A percentile compares a stretch with the other conserved stretches of the same genome.
These are phyloP conservation scores for Colletotrichum cereale DNA, from an alignment of 2,329 filamentous ascomycete genomes.

Conservation along the genomic window DNA sequence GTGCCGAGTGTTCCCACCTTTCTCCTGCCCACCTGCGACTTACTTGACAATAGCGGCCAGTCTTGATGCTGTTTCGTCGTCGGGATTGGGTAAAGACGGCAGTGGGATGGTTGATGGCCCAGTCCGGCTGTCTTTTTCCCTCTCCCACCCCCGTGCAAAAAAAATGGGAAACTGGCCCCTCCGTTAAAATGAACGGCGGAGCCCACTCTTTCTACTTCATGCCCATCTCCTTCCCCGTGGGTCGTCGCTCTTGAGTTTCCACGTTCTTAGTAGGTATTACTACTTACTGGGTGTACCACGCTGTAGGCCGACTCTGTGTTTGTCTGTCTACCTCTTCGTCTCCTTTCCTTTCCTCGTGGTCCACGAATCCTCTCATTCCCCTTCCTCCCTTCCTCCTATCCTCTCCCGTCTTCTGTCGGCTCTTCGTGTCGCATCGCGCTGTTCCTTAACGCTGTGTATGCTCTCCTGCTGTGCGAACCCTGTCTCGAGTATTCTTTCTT, in stretches of 20 bases:
- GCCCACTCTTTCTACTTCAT: constrained; percentile 4
- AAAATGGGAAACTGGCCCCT: constrained; percentile 26
- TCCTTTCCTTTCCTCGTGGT: background rate
- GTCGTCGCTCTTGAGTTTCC: constrained; percentile 1
- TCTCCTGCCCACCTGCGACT: background rate
- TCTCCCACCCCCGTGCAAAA: background rate
- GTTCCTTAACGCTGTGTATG: background rate
- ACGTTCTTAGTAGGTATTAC: background rate
- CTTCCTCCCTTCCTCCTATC: background rate
- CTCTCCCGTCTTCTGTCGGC: background rate
- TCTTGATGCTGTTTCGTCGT: constrained; percentile 3
- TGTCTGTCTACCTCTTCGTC: background rate
- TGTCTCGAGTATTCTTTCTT: background rate
- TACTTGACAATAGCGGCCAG: background rate
- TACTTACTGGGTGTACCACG: background rate
- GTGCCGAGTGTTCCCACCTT: constrained; percentile 35
- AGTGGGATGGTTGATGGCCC: background rate
- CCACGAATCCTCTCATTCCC: background rate
- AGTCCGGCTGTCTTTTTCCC: background rate
- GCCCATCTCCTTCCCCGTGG: constrained; percentile 4
- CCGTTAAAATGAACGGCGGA: constrained; percentile 38
- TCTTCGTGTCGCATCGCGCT: constrained; percentile 12
- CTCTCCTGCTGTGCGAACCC: background rate
- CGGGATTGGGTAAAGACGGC: background rate
- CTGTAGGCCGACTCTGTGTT: background rate